Percentiles rank a stretch among this genome's conserved stretches.
Evolutionary conservation across 306 rosid species (phyloP).

Genomic region (Rosa multiflora): DNA sequence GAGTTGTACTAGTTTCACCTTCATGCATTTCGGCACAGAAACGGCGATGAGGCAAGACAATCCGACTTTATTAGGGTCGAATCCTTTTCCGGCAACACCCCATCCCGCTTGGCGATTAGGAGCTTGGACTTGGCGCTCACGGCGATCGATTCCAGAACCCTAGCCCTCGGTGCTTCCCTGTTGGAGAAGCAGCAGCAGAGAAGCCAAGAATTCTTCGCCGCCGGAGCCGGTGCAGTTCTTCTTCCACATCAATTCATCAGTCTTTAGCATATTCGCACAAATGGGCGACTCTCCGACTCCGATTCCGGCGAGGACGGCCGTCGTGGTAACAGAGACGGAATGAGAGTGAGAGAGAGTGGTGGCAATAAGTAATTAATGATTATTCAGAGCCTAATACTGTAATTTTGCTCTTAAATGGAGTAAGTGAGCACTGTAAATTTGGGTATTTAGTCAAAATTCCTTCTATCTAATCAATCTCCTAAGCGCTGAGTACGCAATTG

Average conservation of each 20-base stretch:
- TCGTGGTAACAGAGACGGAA: too few relatives aligned
- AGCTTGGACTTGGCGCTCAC: slow-evolving; percentile 58
- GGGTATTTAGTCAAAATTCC: too few relatives aligned
- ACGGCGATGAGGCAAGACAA: slow-evolving; percentile 57
- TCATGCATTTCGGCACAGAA: slow-evolving; percentile 53
- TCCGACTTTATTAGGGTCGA: slow-evolving; percentile 45
- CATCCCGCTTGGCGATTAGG: slow-evolving; percentile 59
- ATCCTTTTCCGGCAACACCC: slow-evolving; percentile 46
- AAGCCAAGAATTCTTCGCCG: slow-evolving; percentile 35
- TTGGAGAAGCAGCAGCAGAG: slow-evolving; percentile 54
- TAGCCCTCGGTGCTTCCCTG: slow-evolving; percentile 46
- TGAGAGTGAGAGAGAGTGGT: too few relatives aligned
- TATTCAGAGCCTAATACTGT: too few relatives aligned
- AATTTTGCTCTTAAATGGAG: too few relatives aligned
- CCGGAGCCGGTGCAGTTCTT: slow-evolving; percentile 29
- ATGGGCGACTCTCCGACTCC: too few relatives aligned
- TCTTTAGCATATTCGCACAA: slow-evolving; percentile 5
- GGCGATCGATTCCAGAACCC: slow-evolving; percentile 50
- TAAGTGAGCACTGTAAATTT: too few relatives aligned
- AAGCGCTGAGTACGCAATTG: too few relatives aligned
- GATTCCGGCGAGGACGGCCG: too few relatives aligned
- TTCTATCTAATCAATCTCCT: too few relatives aligned
- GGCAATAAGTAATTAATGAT: too few relatives aligned
- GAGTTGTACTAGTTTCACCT: slow-evolving; percentile 40
- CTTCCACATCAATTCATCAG: slow-evolving; percentile 42